A percentile compares a stretch with the other conserved stretches of the same genome.
Conservation (phyloP, 371 early-diverging fungal genomes). For the Mucor racemosus region DNA sequence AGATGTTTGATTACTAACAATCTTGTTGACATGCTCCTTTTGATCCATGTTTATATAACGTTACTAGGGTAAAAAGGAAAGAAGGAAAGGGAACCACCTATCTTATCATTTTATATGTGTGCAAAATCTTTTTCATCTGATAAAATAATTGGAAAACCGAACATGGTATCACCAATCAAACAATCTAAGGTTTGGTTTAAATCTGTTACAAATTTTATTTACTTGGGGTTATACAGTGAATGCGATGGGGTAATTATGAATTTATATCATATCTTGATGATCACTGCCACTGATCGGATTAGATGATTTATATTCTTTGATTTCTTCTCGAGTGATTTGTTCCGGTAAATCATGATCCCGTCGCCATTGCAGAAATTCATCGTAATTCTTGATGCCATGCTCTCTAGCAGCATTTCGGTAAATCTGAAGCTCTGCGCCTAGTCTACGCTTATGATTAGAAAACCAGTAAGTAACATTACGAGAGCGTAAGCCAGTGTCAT, state of each 20-base stretch:
- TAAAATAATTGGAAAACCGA: not conserved
- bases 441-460: conserved; percentile 49
- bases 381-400: conserved; percentile 23
- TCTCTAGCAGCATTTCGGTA: conserved; percentile 16
- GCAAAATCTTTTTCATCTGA: not conserved
- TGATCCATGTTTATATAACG: not conserved
- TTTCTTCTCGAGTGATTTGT: conserved; percentile 5
- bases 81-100: not conserved
- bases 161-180: not conserved
- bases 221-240: too few relatives aligned
- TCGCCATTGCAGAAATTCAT: conserved; percentile 35
- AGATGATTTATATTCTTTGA: not conserved
- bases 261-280: too few relatives aligned
- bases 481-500: conserved; percentile 36
- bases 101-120: too few relatives aligned
- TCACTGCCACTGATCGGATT: too few relatives aligned
- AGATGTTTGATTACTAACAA: conserved; percentile 12
- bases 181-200: not conserved
- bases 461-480: conserved; percentile 57
- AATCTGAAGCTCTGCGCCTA: conserved; percentile 15
- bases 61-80: not conserved
- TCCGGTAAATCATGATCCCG: conserved; percentile 9
- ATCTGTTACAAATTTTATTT: too few relatives aligned
- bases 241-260: too few relatives aligned
- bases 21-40: not conserved